phyloP scores from a whole-genome alignment of 2,329 filamentous ascomycete genomes.

The Xylariaceae sp. region DNA sequence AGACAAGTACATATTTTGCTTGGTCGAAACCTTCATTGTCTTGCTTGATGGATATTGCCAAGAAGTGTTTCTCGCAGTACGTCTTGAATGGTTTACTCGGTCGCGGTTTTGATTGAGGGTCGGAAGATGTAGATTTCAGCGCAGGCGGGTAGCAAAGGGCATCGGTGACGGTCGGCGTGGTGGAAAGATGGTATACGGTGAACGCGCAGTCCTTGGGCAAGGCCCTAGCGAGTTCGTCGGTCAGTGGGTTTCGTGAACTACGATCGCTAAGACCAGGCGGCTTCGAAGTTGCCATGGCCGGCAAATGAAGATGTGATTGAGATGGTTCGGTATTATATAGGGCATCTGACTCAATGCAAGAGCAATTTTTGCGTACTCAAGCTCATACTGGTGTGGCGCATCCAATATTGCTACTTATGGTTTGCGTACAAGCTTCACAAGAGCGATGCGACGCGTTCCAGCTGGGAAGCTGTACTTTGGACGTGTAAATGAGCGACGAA shows the following conservation, averaged over 20 bases:
- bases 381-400: too few species aligned
- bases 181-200: slow-evolving; percentile 81
- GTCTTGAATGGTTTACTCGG: slow-evolving; percentile 45
- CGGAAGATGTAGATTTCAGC: slow-evolving; percentile 29
- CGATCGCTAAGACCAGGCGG: background rate
- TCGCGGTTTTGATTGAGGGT: slow-evolving; percentile 38
- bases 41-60: slow-evolving; percentile 46
- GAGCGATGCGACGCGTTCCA: slow-evolving; percentile 7
- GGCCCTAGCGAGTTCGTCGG: slow-evolving; percentile 40
- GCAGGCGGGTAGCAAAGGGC: slow-evolving; percentile 78
- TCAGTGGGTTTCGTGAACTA: slow-evolving; percentile 22
- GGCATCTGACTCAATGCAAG: too few species aligned
- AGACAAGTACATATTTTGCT: slow-evolving; percentile 58
- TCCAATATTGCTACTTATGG: too few species aligned
- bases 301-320: too few species aligned
- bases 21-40: slow-evolving; percentile 8
- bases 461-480: background rate
- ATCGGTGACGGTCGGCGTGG: slow-evolving; percentile 68
- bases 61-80: slow-evolving; percentile 80
- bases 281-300: background rate
- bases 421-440: too few species aligned
- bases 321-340: too few species aligned
- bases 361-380: too few species aligned
- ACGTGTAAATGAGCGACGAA: slow-evolving; percentile 10
- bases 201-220: slow-evolving; percentile 56